Evolutionary conservation across 2,329 filamentous ascomycete genomes (phyloP).

Genomic region (Penicillium oxalicum): DNA sequence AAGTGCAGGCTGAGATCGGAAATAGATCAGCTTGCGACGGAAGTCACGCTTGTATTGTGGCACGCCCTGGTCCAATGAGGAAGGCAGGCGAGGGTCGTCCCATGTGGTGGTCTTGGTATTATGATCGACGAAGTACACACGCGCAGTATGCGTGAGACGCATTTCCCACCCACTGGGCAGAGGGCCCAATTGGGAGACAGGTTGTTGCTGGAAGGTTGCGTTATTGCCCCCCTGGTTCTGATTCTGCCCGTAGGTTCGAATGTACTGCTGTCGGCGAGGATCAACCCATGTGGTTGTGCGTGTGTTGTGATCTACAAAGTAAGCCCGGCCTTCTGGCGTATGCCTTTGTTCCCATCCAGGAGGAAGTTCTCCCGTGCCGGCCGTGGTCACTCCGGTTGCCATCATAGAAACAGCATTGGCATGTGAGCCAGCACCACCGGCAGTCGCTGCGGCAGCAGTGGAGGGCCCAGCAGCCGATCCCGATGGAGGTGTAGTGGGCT

Average conservation of each 20-base stretch:
- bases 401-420: conserved; percentile 71
- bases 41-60: conserved; percentile 99
- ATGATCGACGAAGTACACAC: conserved; percentile 98
- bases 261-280: conserved; percentile 93
- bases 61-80: conserved; percentile 94
- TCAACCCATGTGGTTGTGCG: conserved; percentile 98
- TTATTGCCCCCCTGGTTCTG: conserved; percentile 59
- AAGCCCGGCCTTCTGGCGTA: conserved; percentile 88
- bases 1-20: conserved; percentile 94
- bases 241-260: conserved; percentile 85
- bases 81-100: conserved; percentile 93
- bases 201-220: conserved; percentile 90
- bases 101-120: conserved; percentile 99
- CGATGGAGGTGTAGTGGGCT: conserved; percentile 44
- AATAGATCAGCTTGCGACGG: conserved; percentile 95
- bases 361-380: conserved; percentile 88
- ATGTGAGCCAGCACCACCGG: conserved; percentile 33
- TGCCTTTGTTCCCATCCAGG: conserved; percentile 94
- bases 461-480: conserved; percentile 19
- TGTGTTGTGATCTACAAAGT: conserved; percentile 98
- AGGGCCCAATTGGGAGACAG: conserved; percentile 91
- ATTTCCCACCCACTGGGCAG: conserved; percentile 98
- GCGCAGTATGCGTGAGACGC: conserved; percentile 94
- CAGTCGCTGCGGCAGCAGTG: conserved; percentile 30
- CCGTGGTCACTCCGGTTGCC: conserved; percentile 89